Percentiles rank a stretch among this genome's conserved stretches.
phyloP scores from a whole-genome alignment of 1,284 basidiomycete genomes.

The Tilletia caries region DNA sequence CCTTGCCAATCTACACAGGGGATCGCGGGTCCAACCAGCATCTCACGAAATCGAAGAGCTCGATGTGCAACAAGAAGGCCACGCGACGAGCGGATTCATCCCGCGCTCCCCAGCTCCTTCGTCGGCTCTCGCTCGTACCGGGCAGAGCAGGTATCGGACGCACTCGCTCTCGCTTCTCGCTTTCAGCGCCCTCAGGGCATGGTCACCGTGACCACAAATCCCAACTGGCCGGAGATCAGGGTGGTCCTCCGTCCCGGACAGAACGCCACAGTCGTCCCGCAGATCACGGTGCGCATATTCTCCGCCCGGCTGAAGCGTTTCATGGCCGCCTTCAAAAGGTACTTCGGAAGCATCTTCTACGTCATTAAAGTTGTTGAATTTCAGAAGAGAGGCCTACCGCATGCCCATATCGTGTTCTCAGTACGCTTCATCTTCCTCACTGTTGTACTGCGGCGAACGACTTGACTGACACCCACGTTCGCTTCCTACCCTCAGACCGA shows the following conservation, averaged over 20 bases:
- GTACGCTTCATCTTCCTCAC: background rate
- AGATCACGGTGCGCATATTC: background rate
- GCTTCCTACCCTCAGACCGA: background rate
- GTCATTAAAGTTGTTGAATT: background rate
- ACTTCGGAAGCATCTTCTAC: background rate
- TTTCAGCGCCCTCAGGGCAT: background rate
- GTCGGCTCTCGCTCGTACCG: background rate
- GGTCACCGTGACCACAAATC: background rate
- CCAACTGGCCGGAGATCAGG: background rate
- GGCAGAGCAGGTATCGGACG: background rate
- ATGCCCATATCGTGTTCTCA: constrained; percentile 2
- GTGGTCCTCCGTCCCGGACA: background rate
- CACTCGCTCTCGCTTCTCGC: background rate
- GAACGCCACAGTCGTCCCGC: background rate
- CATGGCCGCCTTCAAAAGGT: background rate
- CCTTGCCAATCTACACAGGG: background rate
- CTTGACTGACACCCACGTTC: too few species aligned
- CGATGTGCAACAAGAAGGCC: background rate
- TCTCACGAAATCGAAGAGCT: background rate
- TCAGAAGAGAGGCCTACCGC: background rate
- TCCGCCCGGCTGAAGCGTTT: background rate
- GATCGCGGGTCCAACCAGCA: background rate
- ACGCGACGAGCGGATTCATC: background rate
- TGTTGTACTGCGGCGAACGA: too few species aligned
- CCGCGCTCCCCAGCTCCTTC: background rate